Conservation (phyloP, 192 early-diverging fungal genomes). For the Backusella westeae region DNA sequence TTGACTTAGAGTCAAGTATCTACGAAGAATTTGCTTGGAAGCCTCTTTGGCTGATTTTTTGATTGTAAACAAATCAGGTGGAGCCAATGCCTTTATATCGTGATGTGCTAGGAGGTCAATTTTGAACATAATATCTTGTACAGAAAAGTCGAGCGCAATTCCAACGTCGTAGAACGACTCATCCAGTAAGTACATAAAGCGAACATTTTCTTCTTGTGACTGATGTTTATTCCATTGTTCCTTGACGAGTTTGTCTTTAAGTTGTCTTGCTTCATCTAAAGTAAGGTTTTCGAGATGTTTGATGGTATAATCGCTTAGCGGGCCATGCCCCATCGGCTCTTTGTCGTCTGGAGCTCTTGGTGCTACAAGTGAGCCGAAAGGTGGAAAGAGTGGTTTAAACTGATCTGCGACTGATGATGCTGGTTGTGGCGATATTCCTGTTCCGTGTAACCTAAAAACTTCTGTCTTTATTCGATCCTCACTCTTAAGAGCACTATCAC, state of each 20-base stretch:
- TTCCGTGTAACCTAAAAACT: background rate
- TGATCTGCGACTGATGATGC: background rate
- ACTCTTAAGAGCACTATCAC: background rate
- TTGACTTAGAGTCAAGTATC: background rate
- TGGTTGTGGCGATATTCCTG: background rate
- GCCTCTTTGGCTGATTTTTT: background rate
- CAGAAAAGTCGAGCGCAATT: background rate
- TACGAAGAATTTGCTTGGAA: background rate
- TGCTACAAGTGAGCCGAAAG: conserved; percentile 1
- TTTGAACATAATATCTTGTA: background rate
- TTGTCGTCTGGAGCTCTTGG: background rate
- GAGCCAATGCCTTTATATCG: background rate
- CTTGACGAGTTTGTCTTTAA: background rate
- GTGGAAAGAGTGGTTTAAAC: background rate
- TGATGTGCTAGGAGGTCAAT: background rate
- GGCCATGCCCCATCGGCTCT: background rate
- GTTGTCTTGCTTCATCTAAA: background rate
- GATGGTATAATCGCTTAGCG: background rate
- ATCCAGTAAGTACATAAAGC: background rate
- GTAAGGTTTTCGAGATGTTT: background rate
- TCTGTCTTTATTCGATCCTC: background rate
- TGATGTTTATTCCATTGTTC: background rate
- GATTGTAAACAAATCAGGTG: background rate
- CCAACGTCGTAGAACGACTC: background rate
- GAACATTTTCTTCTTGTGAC: background rate